Evolutionary conservation across 164 flowering plant genomes (phyloP).

Genomic region (Sextonia rubra): DNA sequence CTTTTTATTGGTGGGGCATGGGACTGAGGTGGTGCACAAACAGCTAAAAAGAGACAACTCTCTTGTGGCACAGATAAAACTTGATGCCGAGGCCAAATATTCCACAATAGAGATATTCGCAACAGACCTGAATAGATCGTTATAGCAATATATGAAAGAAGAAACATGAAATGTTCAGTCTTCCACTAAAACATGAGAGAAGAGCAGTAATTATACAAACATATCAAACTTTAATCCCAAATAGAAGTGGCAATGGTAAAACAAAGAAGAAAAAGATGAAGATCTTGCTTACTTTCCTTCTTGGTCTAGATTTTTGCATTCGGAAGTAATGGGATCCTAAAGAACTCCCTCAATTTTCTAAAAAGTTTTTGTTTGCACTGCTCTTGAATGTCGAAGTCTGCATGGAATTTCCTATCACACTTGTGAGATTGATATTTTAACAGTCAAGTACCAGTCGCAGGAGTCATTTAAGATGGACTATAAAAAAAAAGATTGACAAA

Average conservation of each 20-base stretch:
- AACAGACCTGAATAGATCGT: neutral
- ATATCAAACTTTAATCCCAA: neutral
- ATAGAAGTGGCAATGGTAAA: too few species aligned
- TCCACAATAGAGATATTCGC: neutral
- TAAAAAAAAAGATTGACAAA: neutral
- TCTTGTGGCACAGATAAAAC: neutral
- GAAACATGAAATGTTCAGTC: neutral
- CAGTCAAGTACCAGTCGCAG: neutral
- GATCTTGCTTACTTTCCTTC: conserved; percentile 33
- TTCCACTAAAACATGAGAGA: neutral
- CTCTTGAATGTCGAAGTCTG: conserved; percentile 78
- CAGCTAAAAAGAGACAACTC: too few species aligned
- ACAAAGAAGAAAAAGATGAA: too few species aligned
- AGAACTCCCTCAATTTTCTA: conserved; percentile 65
- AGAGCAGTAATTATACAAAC: neutral
- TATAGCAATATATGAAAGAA: neutral
- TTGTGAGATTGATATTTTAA: conserved; percentile 60
- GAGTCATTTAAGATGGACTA: neutral
- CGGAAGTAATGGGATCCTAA: conserved; percentile 50
- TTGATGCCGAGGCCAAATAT: neutral
- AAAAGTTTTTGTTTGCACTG: conserved; percentile 62
- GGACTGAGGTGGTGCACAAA: too few species aligned
- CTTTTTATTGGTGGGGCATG: too few species aligned
- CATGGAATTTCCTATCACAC: conserved; percentile 65
- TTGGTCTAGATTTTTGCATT: conserved; percentile 38